Conservation (phyloP, 1,284 basidiomycete genomes). For the Cerrena zonata region DNA sequence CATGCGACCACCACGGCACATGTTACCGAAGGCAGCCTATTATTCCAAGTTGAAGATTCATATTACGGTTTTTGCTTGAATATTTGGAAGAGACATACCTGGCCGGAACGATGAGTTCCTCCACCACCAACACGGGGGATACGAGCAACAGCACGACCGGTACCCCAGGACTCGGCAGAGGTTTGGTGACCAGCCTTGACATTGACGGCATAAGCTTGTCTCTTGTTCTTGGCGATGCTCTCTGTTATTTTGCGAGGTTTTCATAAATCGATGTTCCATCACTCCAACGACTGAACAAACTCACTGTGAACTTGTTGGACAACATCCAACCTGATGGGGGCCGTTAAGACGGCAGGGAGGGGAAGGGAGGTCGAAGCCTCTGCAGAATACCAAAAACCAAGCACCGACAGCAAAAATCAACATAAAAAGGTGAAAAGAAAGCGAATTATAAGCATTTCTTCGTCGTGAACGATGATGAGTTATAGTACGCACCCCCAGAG, state of each 20-base stretch:
- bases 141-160: constrained; percentile 99
- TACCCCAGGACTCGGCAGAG: constrained; percentile 98
- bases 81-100: too few relatives aligned
- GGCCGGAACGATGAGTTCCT: constrained; percentile 97
- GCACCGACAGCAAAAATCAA: not conserved
- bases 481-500: constrained; percentile 53
- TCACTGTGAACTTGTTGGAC: constrained; percentile 97
- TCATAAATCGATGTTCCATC: not conserved
- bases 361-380: constrained; percentile 87
- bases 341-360: constrained; percentile 94
- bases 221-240: constrained; percentile 98
- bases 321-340: constrained; percentile 97
- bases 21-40: constrained; percentile 97
- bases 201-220: constrained; percentile 95
- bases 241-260: constrained; percentile 42
- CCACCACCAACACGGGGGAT: constrained; percentile 99
- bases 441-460: not conserved
- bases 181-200: constrained; percentile 99
- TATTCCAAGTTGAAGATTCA: constrained; percentile 10
- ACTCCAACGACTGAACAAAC: constrained; percentile 29
- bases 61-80: not conserved
- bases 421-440: not conserved
- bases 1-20: constrained; percentile 99
- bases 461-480: too few relatives aligned
- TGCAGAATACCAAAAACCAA: constrained; percentile 26